Evolutionary conservation across 169 alveolate species (phyloP).

Genomic region (Plasmodium gallinaceum): DNA sequence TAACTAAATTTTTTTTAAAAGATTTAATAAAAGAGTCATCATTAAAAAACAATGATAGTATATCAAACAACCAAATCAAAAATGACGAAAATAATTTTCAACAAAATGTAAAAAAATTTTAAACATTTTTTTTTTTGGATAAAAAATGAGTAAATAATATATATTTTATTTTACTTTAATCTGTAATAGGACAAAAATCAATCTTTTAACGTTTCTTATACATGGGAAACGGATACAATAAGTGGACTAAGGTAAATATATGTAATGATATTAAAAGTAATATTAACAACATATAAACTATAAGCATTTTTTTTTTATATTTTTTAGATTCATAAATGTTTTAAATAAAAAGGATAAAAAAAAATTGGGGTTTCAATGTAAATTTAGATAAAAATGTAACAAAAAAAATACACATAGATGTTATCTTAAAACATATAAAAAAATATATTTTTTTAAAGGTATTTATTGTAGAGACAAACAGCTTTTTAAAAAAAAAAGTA

Average conservation of each 20-base stretch:
- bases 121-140: conserved; percentile 16
- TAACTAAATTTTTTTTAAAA: conserved; percentile 70
- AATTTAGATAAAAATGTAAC: conserved; percentile 9
- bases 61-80: conserved; percentile 17
- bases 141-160: neutral
- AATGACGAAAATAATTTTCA: conserved; percentile 21
- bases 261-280: conserved; percentile 1
- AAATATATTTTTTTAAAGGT: conserved; percentile 28
- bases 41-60: conserved; percentile 18
- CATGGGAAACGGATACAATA: conserved; percentile 75
- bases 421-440: neutral
- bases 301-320: neutral
- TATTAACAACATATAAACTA: neutral
- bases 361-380: conserved; percentile 66
- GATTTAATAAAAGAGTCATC: conserved; percentile 67
- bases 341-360: conserved; percentile 61
- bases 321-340: conserved; percentile 59
- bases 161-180: neutral
- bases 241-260: conserved; percentile 68
- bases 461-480: conserved; percentile 72
- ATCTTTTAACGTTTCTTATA: conserved; percentile 65
- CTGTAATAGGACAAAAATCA: conserved; percentile 51
- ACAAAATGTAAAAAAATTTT: conserved; percentile 34
- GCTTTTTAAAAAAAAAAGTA: conserved; percentile 49
- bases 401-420: neutral